These are phyloP conservation scores for Melanopsichium pennsylvanicum DNA, from an alignment of 1,284 basidiomycete genomes.

Conservation along the genomic window DNA sequence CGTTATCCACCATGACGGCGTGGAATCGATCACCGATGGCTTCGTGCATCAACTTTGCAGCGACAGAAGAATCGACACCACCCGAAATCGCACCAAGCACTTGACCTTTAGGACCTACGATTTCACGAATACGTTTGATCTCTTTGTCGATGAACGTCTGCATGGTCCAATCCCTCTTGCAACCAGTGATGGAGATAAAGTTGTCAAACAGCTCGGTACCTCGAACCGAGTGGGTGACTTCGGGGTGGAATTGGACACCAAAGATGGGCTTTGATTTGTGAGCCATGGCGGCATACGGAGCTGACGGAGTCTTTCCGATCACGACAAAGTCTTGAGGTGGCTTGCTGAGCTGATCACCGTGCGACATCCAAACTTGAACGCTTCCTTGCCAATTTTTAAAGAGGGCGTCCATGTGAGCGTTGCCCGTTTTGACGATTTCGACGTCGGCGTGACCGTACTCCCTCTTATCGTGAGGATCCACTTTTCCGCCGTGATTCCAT, in stretches of 20 bases:
- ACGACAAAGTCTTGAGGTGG: constrained; percentile 85
- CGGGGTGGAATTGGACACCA: constrained; percentile 98
- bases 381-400: constrained; percentile 84
- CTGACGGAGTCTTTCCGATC: constrained; percentile 85
- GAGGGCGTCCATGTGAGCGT: constrained; percentile 73
- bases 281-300: constrained; percentile 91
- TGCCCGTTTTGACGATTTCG: constrained; percentile 76
- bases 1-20: constrained; percentile 99
- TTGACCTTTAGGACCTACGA: constrained; percentile 91
- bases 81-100: constrained; percentile 98
- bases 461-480: constrained; percentile 86
- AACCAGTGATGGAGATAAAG: constrained; percentile 85
- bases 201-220: constrained; percentile 90
- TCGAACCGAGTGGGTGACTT: constrained; percentile 91
- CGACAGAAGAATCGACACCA: constrained; percentile 97
- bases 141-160: constrained; percentile 99
- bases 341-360: constrained; percentile 89
- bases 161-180: constrained; percentile 92
- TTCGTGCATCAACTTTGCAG: constrained; percentile 99
- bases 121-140: constrained; percentile 89
- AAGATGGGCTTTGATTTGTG: constrained; percentile 90
- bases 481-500: constrained; percentile 84
- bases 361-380: constrained; percentile 97
- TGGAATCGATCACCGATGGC: constrained; percentile 97
- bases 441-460: constrained; percentile 94